These are phyloP conservation scores for Williopsis jadinii DNA, from an alignment of 1,139 yeast species.

Conservation along the genomic window DNA sequence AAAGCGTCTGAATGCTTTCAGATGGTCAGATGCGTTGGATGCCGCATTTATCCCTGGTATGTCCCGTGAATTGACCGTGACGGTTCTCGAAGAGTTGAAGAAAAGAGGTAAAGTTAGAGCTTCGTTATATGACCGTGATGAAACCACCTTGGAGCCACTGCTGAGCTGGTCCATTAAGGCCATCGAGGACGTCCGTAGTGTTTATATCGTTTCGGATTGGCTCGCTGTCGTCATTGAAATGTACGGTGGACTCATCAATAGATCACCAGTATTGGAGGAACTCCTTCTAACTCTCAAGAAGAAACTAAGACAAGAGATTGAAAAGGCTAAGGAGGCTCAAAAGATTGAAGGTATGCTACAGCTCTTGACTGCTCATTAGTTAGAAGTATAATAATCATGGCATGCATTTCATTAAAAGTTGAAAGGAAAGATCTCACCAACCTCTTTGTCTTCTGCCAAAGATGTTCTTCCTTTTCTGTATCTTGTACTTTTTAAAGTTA, in stretches of 20 bases:
- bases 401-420: background rate
- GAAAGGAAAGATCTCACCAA: conserved; percentile 4
- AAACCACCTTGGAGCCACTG: conserved; percentile 75
- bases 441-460: conserved; percentile 17
- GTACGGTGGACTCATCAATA: conserved; percentile 66
- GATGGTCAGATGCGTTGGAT: conserved; percentile 91
- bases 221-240: conserved; percentile 73
- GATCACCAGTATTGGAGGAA: conserved; percentile 75
- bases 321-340: conserved; percentile 80
- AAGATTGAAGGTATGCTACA: conserved; percentile 92
- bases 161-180: conserved; percentile 73
- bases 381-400: background rate
- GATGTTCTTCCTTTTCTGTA: conserved; percentile 15
- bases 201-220: conserved; percentile 75
- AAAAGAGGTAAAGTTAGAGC: conserved; percentile 82
- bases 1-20: conserved; percentile 74
- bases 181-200: conserved; percentile 74
- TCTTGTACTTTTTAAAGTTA: conserved; percentile 18
- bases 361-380: conserved; percentile 42
- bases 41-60: conserved; percentile 74
- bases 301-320: conserved; percentile 61
- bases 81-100: conserved; percentile 78
- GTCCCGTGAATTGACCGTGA: conserved; percentile 70
- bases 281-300: conserved; percentile 52
- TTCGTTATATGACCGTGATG: conserved; percentile 77